phyloP scores from a whole-genome alignment of 2,329 filamentous ascomycete species.

The Fonsecaea nubica region DNA sequence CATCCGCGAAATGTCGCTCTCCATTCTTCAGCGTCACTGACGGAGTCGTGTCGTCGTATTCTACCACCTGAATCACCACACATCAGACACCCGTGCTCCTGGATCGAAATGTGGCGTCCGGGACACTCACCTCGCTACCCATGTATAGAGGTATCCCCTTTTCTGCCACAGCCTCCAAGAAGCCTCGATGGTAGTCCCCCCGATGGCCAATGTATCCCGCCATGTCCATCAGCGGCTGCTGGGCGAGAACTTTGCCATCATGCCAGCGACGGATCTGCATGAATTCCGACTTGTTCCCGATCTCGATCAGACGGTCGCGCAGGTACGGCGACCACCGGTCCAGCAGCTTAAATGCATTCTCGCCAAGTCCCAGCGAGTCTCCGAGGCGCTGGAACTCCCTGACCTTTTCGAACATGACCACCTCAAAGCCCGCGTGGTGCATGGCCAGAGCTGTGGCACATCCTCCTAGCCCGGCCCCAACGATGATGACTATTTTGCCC shows the following conservation, averaged over 20 bases:
- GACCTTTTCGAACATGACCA: conserved; percentile 60
- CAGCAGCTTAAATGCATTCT: conserved; percentile 42
- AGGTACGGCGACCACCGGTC: conserved; percentile 46
- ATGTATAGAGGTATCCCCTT: conserved; percentile 45
- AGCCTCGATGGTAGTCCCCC: conserved; percentile 65
- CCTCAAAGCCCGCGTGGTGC: conserved; percentile 65
- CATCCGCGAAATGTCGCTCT: conserved; percentile 48
- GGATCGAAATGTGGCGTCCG: neutral
- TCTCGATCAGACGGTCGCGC: conserved; percentile 61
- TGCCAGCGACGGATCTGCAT: conserved; percentile 47
- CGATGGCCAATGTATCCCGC: conserved; percentile 66
- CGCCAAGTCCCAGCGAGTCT: conserved; percentile 46
- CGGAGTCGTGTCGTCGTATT: conserved; percentile 30
- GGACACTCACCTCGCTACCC: conserved; percentile 46
- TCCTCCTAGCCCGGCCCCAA: conserved; percentile 62
- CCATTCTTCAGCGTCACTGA: conserved; percentile 33
- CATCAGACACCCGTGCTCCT: neutral
- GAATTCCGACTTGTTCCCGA: conserved; percentile 41
- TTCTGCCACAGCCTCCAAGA: conserved; percentile 60
- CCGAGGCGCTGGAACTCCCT: conserved; percentile 54
- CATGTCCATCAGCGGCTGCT: conserved; percentile 44
- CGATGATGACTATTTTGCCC: conserved; percentile 30
- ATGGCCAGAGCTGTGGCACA: conserved; percentile 69
- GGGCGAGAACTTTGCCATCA: conserved; percentile 45
- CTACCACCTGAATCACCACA: conserved; percentile 25